Base-by-base conservation (phyloP, 2,329 filamentous ascomycete genomes). In the Dactylellina parvicollis region DNA sequence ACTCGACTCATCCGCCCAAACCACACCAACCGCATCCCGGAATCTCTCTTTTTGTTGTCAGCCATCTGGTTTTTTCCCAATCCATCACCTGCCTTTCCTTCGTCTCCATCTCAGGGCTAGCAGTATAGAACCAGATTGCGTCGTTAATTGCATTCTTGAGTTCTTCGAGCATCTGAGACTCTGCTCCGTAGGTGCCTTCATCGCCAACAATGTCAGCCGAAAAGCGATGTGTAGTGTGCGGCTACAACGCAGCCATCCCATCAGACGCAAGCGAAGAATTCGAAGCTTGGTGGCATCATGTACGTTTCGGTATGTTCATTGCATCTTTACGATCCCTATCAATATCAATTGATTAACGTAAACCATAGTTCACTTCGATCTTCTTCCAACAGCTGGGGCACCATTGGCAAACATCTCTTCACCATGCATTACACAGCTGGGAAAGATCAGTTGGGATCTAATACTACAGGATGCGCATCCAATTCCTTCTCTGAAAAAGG, bases 311-410 rank as follows among this genome's bases (percentile, higher is more conserved):
- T 52, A 62, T 4, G 57, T 44, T 24, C 10, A 4, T 50, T 8
- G 28, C 8, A 28, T 12, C 14, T 16, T 10, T 28, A 18, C 3
- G 24, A 38, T 38, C 10, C n/a, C 30, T 38, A n/a, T n/a, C n/a
- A n/a, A n/a, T n/a, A n/a, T n/a, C n/a, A n/a, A n/a, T n/a, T n/a
- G n/a, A n/a, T n/a, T n/a, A n/a, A n/a, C n/a, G n/a, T n/a, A n/a
- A n/a, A n/a, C n/a, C n/a, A n/a, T 20, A 61, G 56, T 61, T 20
- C 34, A 62, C 26, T 54, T 30, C 16, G 46, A 52, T 16, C 59
- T 62, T 18, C 2, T 20, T 16, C 32, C 57, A 3, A 3, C n/a
- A 4, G 8, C 3, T 3, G 30, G 8, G 4, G 5, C 16, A 14
- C 22, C 46, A 12, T 4, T 40, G 4, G 16, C n/a, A 22, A 14